Evolutionary conservation across 768 basidiomycete species (phyloP), one percentile per base, ranked within the genome.

Genomic region (Tulasnella sp.): DNA sequence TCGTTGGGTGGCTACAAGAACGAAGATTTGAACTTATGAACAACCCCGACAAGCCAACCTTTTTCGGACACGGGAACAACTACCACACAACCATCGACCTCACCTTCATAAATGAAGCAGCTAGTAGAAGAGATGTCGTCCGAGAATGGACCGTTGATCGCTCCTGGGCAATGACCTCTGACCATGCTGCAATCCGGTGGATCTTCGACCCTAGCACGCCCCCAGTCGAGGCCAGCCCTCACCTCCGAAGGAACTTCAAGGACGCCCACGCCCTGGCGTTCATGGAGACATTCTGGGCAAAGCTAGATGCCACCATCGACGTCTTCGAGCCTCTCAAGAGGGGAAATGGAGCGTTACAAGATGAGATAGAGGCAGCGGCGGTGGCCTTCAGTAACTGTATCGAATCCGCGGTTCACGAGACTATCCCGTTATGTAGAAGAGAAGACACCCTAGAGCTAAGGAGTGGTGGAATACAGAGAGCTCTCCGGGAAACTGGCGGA

Each of bases 171-270:
- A 29, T 9, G 9, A 39, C 19, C 6, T 74, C 75, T 14, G 75
- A 76, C 49, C 75, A 76, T 38, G 17, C 67, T 11, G 71, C 75
- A 22, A 39, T 54, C 14, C 25, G n/a, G 25, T 73, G 37, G 38
- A 37, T 45, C n/a, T 19, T 76, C 15, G 69, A 67, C 40, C 19
- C 19, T 11, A 36, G 70, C 22, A 67, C 39, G 22, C 37, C 22
- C 22, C 3, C n/a, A n/a, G 29, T 58, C 22, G 71, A 73, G 7
- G 45, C 71, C 40, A 36, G 34, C n/a, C 38, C 42, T 11, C 58
- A 76, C 11, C 31, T 54, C 42, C 71, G 71, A 40, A 37, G 25
- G n/a, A 76, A 76, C 75, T 76, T 45, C 36, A 70, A 72, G 39
- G 25, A 72, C 22, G n/a, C 31, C 6, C 70, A 76, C 12, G 75